Percentiles rank a stretch among this genome's conserved stretches.
These are phyloP conservation scores for Eucalyptus tenuipes DNA, from an alignment of 345 rosid species.

Conservation along the genomic window DNA sequence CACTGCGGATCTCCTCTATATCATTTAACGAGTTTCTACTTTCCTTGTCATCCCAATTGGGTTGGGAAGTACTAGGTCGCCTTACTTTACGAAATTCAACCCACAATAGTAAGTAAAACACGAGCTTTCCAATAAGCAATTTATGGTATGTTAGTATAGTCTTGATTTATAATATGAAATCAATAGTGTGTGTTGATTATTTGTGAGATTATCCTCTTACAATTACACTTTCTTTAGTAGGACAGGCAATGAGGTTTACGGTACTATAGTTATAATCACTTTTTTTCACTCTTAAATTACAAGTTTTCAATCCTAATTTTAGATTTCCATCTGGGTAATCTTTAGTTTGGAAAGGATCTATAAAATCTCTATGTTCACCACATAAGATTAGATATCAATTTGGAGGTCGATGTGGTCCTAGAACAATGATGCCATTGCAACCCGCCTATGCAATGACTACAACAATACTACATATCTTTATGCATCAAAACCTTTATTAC, in stretches of 20 bases:
- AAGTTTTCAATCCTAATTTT: too few relatives aligned
- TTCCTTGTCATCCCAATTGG: neutral
- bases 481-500: neutral
- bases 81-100: neutral
- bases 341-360: too few relatives aligned
- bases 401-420: neutral
- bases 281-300: neutral
- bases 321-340: too few relatives aligned
- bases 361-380: too few relatives aligned
- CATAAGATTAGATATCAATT: neutral
- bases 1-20: fast-evolving
- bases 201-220: neutral
- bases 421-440: neutral
- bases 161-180: neutral
- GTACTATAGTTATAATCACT: neutral
- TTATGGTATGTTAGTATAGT: neutral
- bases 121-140: neutral
- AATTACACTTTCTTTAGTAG: neutral
- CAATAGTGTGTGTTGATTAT: neutral
- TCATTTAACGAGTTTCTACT: neutral
- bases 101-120: neutral
- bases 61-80: neutral
- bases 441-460: neutral
- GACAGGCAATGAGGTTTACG: neutral
- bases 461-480: neutral